Conservation (phyloP, 768 basidiomycete genomes). For the Suillus fuscotomentosus region DNA sequence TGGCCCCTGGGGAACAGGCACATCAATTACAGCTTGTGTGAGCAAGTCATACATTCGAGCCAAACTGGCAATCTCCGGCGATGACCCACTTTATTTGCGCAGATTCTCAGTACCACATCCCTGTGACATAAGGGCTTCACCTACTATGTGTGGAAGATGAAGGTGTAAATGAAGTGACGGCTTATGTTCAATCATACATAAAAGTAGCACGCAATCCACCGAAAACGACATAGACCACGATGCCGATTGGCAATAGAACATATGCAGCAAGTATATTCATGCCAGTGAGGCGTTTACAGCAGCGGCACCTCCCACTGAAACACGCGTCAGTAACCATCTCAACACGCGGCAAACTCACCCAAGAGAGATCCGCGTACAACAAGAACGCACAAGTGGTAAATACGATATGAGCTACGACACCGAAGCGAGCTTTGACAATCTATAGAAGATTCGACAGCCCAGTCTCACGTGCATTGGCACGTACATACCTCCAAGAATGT, state of each 20-base stretch:
- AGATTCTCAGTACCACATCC: background rate
- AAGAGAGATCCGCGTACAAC: conserved; percentile 39
- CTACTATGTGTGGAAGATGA: conserved; percentile 21
- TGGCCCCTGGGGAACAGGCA: conserved; percentile 14
- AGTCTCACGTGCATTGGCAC: background rate
- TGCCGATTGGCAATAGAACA: conserved; percentile 30
- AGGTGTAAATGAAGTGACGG: conserved; percentile 25
- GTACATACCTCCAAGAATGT: conserved; percentile 38
- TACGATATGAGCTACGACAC: conserved; percentile 31
- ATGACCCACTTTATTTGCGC: conserved; percentile 36
- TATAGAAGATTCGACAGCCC: conserved; percentile 2
- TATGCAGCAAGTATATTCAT: conserved; percentile 32
- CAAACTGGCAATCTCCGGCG: conserved; percentile 64
- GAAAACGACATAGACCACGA: conserved; percentile 22
- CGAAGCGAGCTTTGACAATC: conserved; percentile 39
- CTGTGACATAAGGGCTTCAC: background rate
- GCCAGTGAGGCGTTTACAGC: conserved; percentile 31
- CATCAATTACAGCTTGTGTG: conserved; percentile 13
- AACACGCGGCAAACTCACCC: conserved; percentile 10
- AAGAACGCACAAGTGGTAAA: conserved; percentile 36
- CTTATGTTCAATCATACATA: conserved; percentile 23
- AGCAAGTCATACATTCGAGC: conserved; percentile 17
- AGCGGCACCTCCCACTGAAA: conserved; percentile 25
- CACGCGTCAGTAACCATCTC: background rate
- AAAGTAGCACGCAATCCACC: conserved; percentile 24